Evolutionary conservation across 2,329 filamentous ascomycete genomes (phyloP).

Genomic region (Talaromyces funiculosus): DNA sequence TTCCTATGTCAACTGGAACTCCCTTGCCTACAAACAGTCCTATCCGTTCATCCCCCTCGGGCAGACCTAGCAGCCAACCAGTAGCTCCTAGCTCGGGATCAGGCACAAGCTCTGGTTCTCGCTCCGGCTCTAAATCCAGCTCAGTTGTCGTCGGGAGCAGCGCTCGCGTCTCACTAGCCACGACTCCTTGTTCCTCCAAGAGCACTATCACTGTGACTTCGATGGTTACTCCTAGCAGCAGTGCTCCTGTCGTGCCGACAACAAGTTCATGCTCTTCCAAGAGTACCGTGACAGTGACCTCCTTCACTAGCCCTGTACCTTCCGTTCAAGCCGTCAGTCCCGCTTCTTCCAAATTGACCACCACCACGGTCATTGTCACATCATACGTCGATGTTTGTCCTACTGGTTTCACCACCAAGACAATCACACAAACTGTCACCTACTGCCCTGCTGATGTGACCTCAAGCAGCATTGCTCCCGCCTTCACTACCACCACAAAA

Average conservation of each 20-base stretch:
- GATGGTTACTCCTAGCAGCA: neutral
- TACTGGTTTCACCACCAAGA: constrained; percentile 39
- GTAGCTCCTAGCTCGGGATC: neutral
- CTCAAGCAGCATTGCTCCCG: constrained; percentile 24
- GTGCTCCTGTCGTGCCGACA: neutral
- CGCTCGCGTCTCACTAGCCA: neutral
- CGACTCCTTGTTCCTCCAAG: neutral
- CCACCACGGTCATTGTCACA: constrained; percentile 35
- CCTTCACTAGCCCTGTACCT: neutral
- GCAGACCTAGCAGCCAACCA: neutral
- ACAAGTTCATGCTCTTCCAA: constrained; percentile 1
- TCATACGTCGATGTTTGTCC: constrained; percentile 40
- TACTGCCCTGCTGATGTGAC: constrained; percentile 30
- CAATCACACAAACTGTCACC: constrained; percentile 34
- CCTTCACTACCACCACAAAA: constrained; percentile 38
- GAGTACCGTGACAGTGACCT: constrained; percentile 7
- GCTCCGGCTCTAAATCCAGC: neutral
- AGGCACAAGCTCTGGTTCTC: neutral
- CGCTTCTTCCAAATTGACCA: constrained; percentile 18
- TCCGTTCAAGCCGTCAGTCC: neutral
- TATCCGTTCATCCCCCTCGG: neutral
- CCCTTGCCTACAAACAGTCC: neutral
- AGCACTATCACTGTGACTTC: constrained; percentile 5
- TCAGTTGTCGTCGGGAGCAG: neutral
- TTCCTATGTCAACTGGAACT: neutral